Evolutionary conservation across 345 rosid species (phyloP).

Genomic region (Citrus hindsii): DNA sequence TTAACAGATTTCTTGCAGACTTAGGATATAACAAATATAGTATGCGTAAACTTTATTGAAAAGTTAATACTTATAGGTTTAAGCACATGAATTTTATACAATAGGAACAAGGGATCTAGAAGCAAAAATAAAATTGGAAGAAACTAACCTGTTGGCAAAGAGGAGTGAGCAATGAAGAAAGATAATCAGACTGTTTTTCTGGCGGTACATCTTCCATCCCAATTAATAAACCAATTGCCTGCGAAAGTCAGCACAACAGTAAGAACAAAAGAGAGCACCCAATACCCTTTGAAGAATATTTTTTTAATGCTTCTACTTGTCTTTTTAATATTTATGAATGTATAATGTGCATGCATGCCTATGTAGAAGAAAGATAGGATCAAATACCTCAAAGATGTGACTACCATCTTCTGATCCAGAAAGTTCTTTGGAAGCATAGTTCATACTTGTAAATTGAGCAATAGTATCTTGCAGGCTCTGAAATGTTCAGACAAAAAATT

Average conservation of each 20-base stretch:
- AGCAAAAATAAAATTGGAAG: conserved; percentile 7
- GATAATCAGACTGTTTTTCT: conserved; percentile 88
- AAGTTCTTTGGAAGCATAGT: conserved; percentile 40
- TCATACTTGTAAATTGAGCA: conserved; percentile 54
- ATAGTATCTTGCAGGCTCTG: conserved; percentile 89
- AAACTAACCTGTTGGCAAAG: conserved; percentile 80
- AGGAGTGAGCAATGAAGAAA: conserved; percentile 80
- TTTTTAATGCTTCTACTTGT: too few relatives aligned
- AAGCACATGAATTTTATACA: neutral
- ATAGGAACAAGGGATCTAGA: neutral
- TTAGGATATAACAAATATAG: neutral
- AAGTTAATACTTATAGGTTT: neutral
- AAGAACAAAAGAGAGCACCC: conserved; percentile 3
- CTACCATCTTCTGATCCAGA: conserved; percentile 80
- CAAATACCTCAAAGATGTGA: conserved; percentile 86
- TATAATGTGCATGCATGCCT: neutral
- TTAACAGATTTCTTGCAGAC: neutral
- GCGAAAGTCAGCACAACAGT: conserved; percentile 10
- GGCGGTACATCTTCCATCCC: conserved; percentile 85
- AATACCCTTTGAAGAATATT: neutral
- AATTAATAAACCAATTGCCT: conserved; percentile 91
- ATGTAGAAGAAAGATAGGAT: conserved; percentile 6
- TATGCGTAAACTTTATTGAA: neutral
- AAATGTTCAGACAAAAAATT: conserved; percentile 13
- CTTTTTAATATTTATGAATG: neutral